Conservation (phyloP, 345 rosid species). For the Salix purpurea region DNA sequence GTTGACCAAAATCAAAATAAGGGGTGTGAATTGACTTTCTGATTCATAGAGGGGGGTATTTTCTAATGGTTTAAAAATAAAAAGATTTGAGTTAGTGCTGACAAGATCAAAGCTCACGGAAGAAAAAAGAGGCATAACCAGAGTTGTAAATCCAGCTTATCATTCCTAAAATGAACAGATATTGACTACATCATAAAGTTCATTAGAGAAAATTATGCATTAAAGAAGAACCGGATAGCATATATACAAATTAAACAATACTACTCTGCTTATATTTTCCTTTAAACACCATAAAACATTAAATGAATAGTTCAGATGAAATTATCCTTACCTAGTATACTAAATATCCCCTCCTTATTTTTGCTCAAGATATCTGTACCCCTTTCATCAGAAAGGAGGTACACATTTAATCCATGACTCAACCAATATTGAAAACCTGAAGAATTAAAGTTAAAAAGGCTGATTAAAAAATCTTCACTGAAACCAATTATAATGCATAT, state of each 20-base stretch:
- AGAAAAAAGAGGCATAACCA: background rate
- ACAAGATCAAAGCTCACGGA: background rate
- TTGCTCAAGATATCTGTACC: constrained; percentile 67
- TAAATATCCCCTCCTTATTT: constrained; percentile 85
- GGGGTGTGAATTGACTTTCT: background rate
- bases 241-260: background rate
- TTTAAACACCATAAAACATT: background rate
- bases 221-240: background rate
- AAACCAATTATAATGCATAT: constrained; percentile 1
- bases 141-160: background rate
- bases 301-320: background rate
- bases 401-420: constrained; percentile 56
- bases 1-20: background rate
- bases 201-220: background rate
- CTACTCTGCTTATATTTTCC: background rate
- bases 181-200: background rate
- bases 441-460: constrained; percentile 14
- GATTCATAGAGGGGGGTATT: background rate
- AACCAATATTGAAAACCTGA: constrained; percentile 78
- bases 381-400: constrained; percentile 67
- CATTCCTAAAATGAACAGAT: background rate
- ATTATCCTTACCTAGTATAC: constrained; percentile 60
- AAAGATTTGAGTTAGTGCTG: too few relatives aligned
- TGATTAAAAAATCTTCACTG: constrained; percentile 12
- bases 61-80: background rate